Conservation (phyloP, 306 rosid genomes). For the Vigna trinervia region DNA sequence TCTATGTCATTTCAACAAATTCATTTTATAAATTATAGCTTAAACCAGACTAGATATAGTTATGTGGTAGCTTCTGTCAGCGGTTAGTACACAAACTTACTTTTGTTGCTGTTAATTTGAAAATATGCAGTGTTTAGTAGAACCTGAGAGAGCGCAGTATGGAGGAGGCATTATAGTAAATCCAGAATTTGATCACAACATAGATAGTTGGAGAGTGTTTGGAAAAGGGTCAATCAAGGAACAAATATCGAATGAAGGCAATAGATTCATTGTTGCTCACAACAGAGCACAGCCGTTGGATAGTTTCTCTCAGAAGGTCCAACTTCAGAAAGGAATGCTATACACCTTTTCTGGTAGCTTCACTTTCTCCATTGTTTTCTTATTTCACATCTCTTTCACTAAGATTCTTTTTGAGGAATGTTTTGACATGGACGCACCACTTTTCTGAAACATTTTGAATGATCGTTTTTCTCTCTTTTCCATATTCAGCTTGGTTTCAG, state of each 20-base stretch:
- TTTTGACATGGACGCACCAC: neutral
- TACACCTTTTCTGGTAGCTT: constrained; percentile 67
- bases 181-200: constrained; percentile 65
- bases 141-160: constrained; percentile 61
- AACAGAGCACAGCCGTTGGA: constrained; percentile 58
- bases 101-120: constrained; percentile 30
- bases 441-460: constrained; percentile 15
- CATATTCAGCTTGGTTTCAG: constrained; percentile 72
- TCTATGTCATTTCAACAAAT: neutral
- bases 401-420: neutral
- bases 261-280: constrained; percentile 61
- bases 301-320: constrained; percentile 69
- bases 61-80: constrained; percentile 3
- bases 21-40: neutral
- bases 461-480: neutral
- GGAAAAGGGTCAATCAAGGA: constrained; percentile 65
- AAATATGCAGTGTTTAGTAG: constrained; percentile 67
- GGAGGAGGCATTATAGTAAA: constrained; percentile 87
- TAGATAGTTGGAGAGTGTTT: constrained; percentile 65
- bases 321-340: constrained; percentile 55
- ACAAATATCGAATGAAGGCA: constrained; percentile 59
- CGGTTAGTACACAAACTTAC: neutral
- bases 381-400: neutral
- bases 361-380: neutral
- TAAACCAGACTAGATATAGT: constrained; percentile 1